Percentiles rank a stretch among this genome's conserved stretches.
phyloP scores from a whole-genome alignment of 2,329 filamentous ascomycete genomes.

The Microdochium nivale region DNA sequence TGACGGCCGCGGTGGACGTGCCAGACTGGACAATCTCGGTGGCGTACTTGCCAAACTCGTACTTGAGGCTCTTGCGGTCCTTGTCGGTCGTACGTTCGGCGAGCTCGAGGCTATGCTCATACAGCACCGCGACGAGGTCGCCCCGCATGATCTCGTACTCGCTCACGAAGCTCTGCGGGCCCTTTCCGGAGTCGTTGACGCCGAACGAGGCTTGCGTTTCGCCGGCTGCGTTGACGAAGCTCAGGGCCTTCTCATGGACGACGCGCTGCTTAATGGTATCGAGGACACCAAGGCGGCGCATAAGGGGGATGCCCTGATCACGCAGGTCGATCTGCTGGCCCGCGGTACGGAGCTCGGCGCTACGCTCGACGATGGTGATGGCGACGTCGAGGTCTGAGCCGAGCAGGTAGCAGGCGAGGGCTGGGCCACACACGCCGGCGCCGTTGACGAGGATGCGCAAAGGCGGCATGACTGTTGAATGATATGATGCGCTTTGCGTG shows the following conservation, averaged over 20 bases:
- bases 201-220: slow-evolving; percentile 27
- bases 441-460: slow-evolving; percentile 35
- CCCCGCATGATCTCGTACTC: slow-evolving; percentile 55
- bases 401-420: slow-evolving; percentile 31
- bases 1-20: slow-evolving; percentile 19
- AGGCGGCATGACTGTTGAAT: background rate
- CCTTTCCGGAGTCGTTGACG: slow-evolving; percentile 29
- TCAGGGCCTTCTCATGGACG: slow-evolving; percentile 38
- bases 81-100: slow-evolving; percentile 8
- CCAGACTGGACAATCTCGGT: slow-evolving; percentile 20
- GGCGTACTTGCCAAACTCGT: slow-evolving; percentile 22
- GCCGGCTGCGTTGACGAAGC: slow-evolving; percentile 32
- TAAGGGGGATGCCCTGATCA: slow-evolving; percentile 28
- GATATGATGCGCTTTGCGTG: too few species aligned
- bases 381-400: slow-evolving; percentile 22
- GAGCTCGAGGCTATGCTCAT: slow-evolving; percentile 25
- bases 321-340: slow-evolving; percentile 39
- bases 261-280: slow-evolving; percentile 21
- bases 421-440: slow-evolving; percentile 34
- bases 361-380: slow-evolving; percentile 35
- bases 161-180: slow-evolving; percentile 35
- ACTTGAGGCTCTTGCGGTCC: slow-evolving; percentile 16
- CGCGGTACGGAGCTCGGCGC: slow-evolving; percentile 22
- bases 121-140: slow-evolving; percentile 42
- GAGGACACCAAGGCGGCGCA: slow-evolving; percentile 30